phyloP scores from a whole-genome alignment of 2,329 filamentous ascomycete species.

The Zasmidium citrigriseum region DNA sequence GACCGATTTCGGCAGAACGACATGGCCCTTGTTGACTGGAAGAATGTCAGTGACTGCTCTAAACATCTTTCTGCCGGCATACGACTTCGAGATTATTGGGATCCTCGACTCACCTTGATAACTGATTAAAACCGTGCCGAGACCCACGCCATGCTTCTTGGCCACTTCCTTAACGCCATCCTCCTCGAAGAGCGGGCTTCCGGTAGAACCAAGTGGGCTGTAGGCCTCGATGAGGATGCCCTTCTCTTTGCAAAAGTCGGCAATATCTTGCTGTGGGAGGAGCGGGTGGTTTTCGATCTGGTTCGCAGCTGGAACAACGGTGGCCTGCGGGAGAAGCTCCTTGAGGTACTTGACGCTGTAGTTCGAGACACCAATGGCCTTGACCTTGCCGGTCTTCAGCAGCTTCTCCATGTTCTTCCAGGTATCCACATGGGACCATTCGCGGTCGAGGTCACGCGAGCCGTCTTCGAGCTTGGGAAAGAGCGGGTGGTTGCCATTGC shows the following conservation, averaged over 20 bases:
- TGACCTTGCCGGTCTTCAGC: conserved; percentile 47
- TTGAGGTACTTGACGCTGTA: conserved; percentile 51
- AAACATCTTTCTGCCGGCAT: too few relatives aligned
- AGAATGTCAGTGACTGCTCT: conserved; percentile 10
- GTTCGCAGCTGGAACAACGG: conserved; percentile 30
- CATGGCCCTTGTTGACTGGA: conserved; percentile 66
- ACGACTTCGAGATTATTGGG: too few relatives aligned
- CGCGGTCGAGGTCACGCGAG: conserved; percentile 68
- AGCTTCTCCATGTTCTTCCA: conserved; percentile 77
- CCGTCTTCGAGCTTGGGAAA: conserved; percentile 77
- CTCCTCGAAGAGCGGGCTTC: conserved; percentile 50
- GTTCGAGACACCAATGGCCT: conserved; percentile 54
- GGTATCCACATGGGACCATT: conserved; percentile 71
- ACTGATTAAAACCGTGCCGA: conserved; percentile 65
- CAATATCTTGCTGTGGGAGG: conserved; percentile 71
- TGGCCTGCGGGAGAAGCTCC: conserved; percentile 45
- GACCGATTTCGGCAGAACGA: conserved; percentile 65
- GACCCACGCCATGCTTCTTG: conserved; percentile 50
- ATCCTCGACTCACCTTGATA: conserved; percentile 66
- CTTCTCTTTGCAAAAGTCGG: conserved; percentile 67
- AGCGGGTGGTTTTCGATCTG: conserved; percentile 71
- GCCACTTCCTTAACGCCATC: conserved; percentile 50
- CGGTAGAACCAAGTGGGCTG: conserved; percentile 53
- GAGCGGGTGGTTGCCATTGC: conserved; percentile 67
- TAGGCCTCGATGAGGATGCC: conserved; percentile 74